Evolutionary conservation across 345 rosid genomes (phyloP), one percentile per base, ranked within the genome.

Genomic region (Populus simonii): DNA sequence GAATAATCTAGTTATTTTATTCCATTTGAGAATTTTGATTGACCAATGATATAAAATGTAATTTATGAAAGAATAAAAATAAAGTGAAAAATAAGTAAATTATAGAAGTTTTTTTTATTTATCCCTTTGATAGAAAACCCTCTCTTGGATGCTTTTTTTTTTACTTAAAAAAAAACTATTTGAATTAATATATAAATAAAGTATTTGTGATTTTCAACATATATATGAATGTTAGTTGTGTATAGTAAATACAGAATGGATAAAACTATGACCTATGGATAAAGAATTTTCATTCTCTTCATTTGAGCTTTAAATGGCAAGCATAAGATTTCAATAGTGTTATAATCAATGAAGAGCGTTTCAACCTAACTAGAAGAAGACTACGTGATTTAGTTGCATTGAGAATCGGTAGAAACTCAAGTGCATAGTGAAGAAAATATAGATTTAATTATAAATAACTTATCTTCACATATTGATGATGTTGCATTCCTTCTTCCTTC

Each of bases 301-400:
- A 31, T 43, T 75, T 77, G 75, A 77, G 68, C 63, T 33, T 61
- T 77, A 70, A 74, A 43, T 70, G 67, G 45, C 29, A 18, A 15
- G 39, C 39, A 45, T 27, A 10, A 66, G 38, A 49, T 16, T 22
- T 39, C 68, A 59, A 51, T 59, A 38, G 68, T 23, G 9, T 39
- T 18, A 43, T 43, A n/a, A 33, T 49, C 31, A 66, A 62, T 15
- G 29, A 53, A 4, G 41, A 72, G 16, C 61, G 31, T 49, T 71
- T 53, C 16, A 27, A 31, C 17, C 23, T 33, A 25, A 53, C 38
- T 47, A 41, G 55, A 23, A 7, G 36, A n/a, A 15, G 20, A 70
- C 6, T 15, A 25, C 20, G 70, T 66, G 41, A 38, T 66, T 35
- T 66, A 12, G 13, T 43, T 25, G 27, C 49, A 68, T 13, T 70